A percentile compares a stretch with the other conserved stretches of the same genome.
Conservation (phyloP, 164 flowering plant genomes). For the Stephania japonica region DNA sequence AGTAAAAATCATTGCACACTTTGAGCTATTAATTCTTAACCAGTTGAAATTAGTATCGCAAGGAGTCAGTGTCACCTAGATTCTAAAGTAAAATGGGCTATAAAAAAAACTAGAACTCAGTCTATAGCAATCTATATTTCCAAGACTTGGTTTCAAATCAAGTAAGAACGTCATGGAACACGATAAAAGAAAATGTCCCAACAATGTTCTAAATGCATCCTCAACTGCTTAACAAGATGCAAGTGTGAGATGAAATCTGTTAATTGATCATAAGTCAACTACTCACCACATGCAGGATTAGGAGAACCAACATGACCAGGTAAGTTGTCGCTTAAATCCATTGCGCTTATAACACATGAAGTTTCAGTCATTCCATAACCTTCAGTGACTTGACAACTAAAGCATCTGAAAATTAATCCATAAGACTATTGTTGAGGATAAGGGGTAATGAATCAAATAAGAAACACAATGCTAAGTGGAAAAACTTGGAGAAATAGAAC, state of each 20-base stretch:
- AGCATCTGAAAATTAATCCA: conserved; percentile 52
- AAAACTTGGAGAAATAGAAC: conserved; percentile 19
- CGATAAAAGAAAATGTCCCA: neutral
- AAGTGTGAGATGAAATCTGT: neutral
- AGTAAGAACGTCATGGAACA: neutral
- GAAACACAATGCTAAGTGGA: neutral
- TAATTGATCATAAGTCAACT: neutral
- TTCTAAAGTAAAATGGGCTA: no score
- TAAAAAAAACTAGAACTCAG: no score
- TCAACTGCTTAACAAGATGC: neutral
- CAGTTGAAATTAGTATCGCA: neutral
- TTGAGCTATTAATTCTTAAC: neutral
- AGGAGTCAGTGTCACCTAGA: neutral
- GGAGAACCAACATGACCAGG: conserved; percentile 97
- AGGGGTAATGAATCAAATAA: neutral
- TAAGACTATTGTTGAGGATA: conserved; percentile 2
- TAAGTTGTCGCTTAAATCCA: conserved; percentile 58
- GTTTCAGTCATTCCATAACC: conserved; percentile 99
- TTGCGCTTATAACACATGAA: conserved; percentile 63
- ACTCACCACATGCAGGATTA: conserved; percentile 88
- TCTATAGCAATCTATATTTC: no score
- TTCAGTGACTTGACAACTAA: conserved; percentile 72
- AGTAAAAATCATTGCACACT: neutral
- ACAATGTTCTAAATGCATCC: neutral
- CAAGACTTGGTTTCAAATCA: neutral